These are phyloP conservation scores for Penicillium steckii DNA, from an alignment of 495 filamentous ascomycete genomes.

Conservation along the genomic window DNA sequence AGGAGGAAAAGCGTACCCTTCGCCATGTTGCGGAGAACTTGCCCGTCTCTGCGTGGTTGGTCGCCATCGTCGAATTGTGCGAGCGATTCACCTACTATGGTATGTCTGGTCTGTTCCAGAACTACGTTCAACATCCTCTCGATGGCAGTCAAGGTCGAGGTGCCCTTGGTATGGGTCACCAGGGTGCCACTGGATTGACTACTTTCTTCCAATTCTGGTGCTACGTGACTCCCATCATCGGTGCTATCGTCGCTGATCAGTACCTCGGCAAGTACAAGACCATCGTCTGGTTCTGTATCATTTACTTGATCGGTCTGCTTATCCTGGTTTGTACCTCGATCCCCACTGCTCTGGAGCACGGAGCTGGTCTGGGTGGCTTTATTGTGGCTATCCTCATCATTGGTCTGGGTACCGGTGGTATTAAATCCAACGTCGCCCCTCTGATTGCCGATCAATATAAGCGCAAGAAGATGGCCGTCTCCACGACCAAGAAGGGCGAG, in stretches of 20 bases:
- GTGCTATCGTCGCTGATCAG: constrained; percentile 62
- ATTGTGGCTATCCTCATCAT: constrained; percentile 47
- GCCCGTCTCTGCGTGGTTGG: constrained; percentile 56
- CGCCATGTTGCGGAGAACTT: constrained; percentile 56
- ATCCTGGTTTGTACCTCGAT: constrained; percentile 51
- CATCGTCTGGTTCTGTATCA: constrained; percentile 55
- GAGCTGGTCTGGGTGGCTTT: constrained; percentile 50
- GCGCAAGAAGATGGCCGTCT: constrained; percentile 58
- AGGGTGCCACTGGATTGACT: constrained; percentile 57
- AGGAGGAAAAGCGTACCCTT: constrained; percentile 49
- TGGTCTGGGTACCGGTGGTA: constrained; percentile 61
- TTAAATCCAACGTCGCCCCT: constrained; percentile 67
- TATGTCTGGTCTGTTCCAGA: constrained; percentile 52
- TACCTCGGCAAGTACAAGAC: constrained; percentile 70
- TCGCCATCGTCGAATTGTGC: constrained; percentile 61
- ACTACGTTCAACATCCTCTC: constrained; percentile 55
- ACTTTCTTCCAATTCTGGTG: constrained; percentile 66
- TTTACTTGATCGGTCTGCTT: constrained; percentile 48
- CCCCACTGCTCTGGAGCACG: constrained; percentile 41
- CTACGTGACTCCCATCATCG: constrained; percentile 57
- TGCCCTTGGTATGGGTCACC: constrained; percentile 53
- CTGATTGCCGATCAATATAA: constrained; percentile 73
- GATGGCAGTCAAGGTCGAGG: constrained; percentile 50
- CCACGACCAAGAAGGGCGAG: constrained; percentile 60
- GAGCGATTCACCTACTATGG: constrained; percentile 72